phyloP scores from a whole-genome alignment of 2,329 filamentous ascomycete genomes.

The Phaeosphaeriaceae sp. region DNA sequence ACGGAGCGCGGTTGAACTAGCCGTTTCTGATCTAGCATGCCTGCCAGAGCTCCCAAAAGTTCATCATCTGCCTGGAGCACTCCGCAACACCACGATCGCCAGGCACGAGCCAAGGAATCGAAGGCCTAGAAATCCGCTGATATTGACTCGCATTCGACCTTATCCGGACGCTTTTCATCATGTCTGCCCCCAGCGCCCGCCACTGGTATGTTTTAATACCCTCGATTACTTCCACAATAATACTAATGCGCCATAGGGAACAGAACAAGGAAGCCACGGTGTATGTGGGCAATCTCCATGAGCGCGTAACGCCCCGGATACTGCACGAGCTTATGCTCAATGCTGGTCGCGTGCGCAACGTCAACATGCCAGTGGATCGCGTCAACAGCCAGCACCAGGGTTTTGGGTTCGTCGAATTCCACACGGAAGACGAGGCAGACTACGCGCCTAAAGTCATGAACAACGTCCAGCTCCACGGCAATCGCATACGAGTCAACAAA shows the following conservation, averaged over 20 bases:
- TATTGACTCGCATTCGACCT: background rate
- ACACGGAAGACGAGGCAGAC: conserved; percentile 92
- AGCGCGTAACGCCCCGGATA: conserved; percentile 87
- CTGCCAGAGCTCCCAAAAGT: conserved; percentile 30
- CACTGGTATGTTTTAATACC: conserved; percentile 69
- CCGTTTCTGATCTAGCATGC: conserved; percentile 11
- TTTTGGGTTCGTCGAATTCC: conserved; percentile 99
- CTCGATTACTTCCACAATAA: background rate
- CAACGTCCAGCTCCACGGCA: conserved; percentile 89
- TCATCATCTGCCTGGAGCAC: conserved; percentile 9
- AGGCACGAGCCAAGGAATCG: conserved; percentile 3
- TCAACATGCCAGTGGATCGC: conserved; percentile 97
- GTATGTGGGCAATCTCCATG: conserved; percentile 98
- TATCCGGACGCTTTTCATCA: conserved; percentile 43
- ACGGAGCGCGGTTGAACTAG: conserved; percentile 16
- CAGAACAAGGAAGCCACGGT: conserved; percentile 98
- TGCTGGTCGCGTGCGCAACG: conserved; percentile 95
- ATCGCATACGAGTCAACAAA: conserved; percentile 97
- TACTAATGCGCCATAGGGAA: conserved; percentile 54
- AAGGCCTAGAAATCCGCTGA: background rate
- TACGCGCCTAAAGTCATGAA: conserved; percentile 98
- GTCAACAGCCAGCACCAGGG: conserved; percentile 97
- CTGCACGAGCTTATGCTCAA: conserved; percentile 99
- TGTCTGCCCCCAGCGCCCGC: conserved; percentile 68
- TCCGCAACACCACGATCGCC: conserved; percentile 5